Percentiles rank a stretch among this genome's conserved stretches.
Evolutionary conservation across 371 early-diverging fungal genomes (phyloP).

Genomic region (Mortierella sp.): DNA sequence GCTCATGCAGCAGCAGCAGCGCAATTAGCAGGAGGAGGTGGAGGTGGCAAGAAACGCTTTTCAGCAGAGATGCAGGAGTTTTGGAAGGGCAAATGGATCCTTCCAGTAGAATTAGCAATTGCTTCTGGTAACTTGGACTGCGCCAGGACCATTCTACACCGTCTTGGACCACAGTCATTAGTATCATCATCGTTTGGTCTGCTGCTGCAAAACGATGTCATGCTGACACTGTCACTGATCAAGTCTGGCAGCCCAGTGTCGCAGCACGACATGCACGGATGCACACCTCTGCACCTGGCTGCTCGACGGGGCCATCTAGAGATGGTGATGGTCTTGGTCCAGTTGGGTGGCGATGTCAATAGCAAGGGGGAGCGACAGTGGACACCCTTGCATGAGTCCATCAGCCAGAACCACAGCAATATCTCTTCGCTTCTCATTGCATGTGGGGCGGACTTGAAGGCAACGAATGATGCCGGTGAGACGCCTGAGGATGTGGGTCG

Average conservation of each 20-base stretch:
- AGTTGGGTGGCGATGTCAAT: slow-evolving; percentile 54
- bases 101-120: slow-evolving; percentile 50
- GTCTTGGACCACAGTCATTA: slow-evolving; percentile 38
- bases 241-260: slow-evolving; percentile 54
- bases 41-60: slow-evolving; percentile 40
- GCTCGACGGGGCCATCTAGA: slow-evolving; percentile 55
- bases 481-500: slow-evolving; percentile 52
- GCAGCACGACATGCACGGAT: slow-evolving; percentile 55
- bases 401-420: slow-evolving; percentile 51
- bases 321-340: slow-evolving; percentile 56
- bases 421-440: slow-evolving; percentile 49
- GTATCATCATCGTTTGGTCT: slow-evolving; percentile 40
- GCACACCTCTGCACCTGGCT: slow-evolving; percentile 52
- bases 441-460: slow-evolving; percentile 41
- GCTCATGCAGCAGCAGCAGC: slow-evolving; percentile 1
- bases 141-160: slow-evolving; percentile 45
- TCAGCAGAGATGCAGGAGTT: slow-evolving; percentile 48
- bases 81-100: slow-evolving; percentile 49
- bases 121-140: slow-evolving; percentile 52
- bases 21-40: no score
- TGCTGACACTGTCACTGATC: slow-evolving; percentile 53
- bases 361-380: slow-evolving; percentile 48
- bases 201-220: slow-evolving; percentile 55
- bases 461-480: slow-evolving; percentile 45
- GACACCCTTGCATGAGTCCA: slow-evolving; percentile 58